These are phyloP conservation scores for Sugiyamaella neomexicana DNA, from an alignment of 1,139 yeast species.

Conservation along the genomic window DNA sequence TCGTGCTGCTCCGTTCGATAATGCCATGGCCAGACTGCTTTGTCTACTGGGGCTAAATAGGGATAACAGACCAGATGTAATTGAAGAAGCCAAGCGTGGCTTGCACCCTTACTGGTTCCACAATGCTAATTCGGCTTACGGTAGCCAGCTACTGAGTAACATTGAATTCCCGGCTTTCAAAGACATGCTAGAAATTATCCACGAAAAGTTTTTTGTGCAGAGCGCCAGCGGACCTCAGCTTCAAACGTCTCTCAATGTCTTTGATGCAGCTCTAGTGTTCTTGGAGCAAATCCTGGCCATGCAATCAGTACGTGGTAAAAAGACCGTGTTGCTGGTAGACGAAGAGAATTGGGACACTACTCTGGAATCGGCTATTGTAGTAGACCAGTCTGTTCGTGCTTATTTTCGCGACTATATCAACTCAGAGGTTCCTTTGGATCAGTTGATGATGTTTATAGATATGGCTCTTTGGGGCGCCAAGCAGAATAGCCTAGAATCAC, in stretches of 20 bases:
- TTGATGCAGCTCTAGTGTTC: slow-evolving; percentile 38
- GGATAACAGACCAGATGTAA: slow-evolving; percentile 62
- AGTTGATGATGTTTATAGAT: slow-evolving; percentile 6
- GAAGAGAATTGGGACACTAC: slow-evolving; percentile 69
- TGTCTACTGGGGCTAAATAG: slow-evolving; percentile 65
- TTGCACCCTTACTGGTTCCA: slow-evolving; percentile 74
- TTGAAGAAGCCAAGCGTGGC: slow-evolving; percentile 82
- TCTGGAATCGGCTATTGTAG: slow-evolving; percentile 67
- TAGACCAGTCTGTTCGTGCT: slow-evolving; percentile 55
- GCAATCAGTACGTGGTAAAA: slow-evolving; percentile 54
- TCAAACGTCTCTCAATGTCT: slow-evolving; percentile 30
- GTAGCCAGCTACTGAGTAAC: slow-evolving; percentile 13
- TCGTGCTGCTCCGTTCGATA: slow-evolving; percentile 64
- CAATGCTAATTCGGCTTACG: slow-evolving; percentile 31
- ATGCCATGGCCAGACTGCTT: slow-evolving; percentile 65
- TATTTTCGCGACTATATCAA: slow-evolving; percentile 39
- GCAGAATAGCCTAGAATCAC: slow-evolving; percentile 4
- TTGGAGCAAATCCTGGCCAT: slow-evolving; percentile 58
- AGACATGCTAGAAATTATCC: slow-evolving; percentile 26
- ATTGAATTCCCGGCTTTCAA: slow-evolving; percentile 38
- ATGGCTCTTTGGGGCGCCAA: slow-evolving; percentile 10
- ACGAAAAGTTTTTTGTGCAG: slow-evolving; percentile 8
- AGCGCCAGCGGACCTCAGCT: slow-evolving; percentile 14
- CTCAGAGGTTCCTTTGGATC: slow-evolving; percentile 4
- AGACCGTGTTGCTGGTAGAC: slow-evolving; percentile 63